Evolutionary conservation across 306 rosid species (phyloP).

Genomic region (Comarum palustre): DNA sequence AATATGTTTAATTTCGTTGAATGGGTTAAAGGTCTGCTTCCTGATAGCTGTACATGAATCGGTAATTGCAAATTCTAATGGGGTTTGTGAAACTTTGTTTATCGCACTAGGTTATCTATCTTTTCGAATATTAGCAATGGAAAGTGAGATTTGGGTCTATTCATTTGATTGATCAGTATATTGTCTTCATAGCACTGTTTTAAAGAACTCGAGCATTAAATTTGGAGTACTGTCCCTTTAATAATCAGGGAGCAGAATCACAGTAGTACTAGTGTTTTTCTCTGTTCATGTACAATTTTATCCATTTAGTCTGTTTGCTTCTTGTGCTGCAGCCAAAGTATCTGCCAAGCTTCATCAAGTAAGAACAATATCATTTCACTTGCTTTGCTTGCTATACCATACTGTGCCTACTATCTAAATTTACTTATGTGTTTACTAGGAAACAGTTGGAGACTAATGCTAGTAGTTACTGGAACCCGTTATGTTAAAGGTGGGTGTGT

Average conservation of each 20-base stretch:
- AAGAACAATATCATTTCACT: constrained; percentile 19
- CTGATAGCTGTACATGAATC: neutral
- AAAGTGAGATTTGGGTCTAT: neutral
- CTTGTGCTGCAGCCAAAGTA: constrained; percentile 78
- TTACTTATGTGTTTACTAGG: constrained; percentile 34
- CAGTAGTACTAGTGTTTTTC: neutral
- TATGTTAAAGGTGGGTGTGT: constrained; percentile 93
- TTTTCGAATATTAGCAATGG: neutral
- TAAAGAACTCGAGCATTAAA: neutral
- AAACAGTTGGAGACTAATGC: constrained; percentile 81
- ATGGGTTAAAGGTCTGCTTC: neutral
- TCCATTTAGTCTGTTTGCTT: constrained; percentile 28
- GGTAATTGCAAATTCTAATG: neutral
- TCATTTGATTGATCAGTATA: neutral
- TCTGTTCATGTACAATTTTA: constrained; percentile 8
- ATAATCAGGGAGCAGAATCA: neutral
- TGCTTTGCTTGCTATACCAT: constrained; percentile 15
- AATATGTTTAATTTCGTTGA: neutral
- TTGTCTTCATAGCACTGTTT: neutral
- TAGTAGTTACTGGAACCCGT: constrained; percentile 87
- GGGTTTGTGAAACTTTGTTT: neutral
- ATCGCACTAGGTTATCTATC: neutral
- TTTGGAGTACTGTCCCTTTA: neutral
- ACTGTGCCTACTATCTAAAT: neutral
- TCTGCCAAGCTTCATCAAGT: constrained; percentile 81